Percentiles rank a stretch among this genome's conserved stretches.
phyloP scores from a whole-genome alignment of 179 eudicot genomes.

The Drosera spatulata region DNA sequence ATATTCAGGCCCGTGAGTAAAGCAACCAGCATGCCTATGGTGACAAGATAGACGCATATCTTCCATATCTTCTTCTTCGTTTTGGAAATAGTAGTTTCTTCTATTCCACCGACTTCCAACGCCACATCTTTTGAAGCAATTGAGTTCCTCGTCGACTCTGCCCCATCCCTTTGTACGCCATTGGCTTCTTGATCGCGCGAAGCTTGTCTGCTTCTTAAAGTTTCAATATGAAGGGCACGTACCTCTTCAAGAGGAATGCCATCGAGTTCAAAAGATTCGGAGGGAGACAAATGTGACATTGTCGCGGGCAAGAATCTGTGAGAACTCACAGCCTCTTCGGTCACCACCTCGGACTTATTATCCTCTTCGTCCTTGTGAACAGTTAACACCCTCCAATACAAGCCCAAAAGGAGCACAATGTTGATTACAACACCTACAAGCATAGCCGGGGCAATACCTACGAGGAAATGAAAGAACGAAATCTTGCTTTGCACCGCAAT shows the following conservation, averaged over 20 bases:
- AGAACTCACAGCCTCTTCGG: constrained; percentile 50
- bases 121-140: constrained; percentile 25
- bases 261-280: constrained; percentile 25
- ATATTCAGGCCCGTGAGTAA: constrained; percentile 68
- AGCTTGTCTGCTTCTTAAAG: constrained; percentile 29
- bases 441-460: constrained; percentile 13
- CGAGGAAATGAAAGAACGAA: constrained; percentile 8
- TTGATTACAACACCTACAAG: constrained; percentile 8
- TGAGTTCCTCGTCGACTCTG: constrained; percentile 18
- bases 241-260: constrained; percentile 18
- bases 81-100: constrained; percentile 10
- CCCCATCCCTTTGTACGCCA: constrained; percentile 5
- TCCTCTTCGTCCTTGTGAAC: constrained; percentile 7
- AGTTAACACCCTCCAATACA: constrained; percentile 14
- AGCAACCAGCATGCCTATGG: constrained; percentile 72
- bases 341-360: constrained; percentile 33
- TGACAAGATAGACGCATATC: constrained; percentile 61
- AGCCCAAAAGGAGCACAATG: constrained; percentile 7
- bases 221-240: constrained; percentile 20
- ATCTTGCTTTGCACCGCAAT: constrained; percentile 15
- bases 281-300: constrained; percentile 55
- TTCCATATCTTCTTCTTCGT: constrained; percentile 51
- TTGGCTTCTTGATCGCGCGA: constrained; percentile 34
- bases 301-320: constrained; percentile 91
- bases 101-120: neutral